phyloP scores from a whole-genome alignment of 2,329 filamentous ascomycete species.

The Myotisia sp. region DNA sequence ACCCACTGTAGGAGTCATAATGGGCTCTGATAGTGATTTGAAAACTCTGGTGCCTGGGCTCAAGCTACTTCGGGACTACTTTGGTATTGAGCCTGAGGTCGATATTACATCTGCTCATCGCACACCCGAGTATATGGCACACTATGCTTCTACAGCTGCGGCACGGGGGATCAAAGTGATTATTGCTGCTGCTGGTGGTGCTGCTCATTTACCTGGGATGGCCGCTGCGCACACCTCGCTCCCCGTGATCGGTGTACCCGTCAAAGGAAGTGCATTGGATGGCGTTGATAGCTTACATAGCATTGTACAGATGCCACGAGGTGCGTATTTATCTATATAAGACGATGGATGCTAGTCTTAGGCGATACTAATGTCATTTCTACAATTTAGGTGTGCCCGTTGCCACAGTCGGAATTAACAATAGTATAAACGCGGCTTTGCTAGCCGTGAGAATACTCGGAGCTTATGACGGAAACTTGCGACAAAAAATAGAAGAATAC shows the following conservation, averaged over 20 bases:
- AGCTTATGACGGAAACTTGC: constrained; percentile 29
- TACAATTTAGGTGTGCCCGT: constrained; percentile 47
- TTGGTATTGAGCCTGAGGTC: constrained; percentile 31
- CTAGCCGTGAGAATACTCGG: constrained; percentile 57
- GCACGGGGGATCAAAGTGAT: constrained; percentile 56
- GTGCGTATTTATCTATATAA: constrained; percentile 28
- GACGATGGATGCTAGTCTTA: too few relatives aligned
- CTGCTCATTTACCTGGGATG: constrained; percentile 64
- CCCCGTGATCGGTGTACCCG: constrained; percentile 64
- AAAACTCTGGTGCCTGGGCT: constrained; percentile 32
- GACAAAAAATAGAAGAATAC: constrained; percentile 31
- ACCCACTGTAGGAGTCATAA: constrained; percentile 32
- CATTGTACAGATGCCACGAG: constrained; percentile 61
- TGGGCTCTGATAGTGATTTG: constrained; percentile 37
- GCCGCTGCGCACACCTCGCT: constrained; percentile 54
- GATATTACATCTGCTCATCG: constrained; percentile 45
- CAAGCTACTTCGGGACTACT: constrained; percentile 30
- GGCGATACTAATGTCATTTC: constrained; percentile 16
- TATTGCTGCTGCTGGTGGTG: constrained; percentile 62
- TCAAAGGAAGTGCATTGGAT: constrained; percentile 59
- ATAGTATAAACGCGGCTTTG: constrained; percentile 61
- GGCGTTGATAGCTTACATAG: constrained; percentile 57
- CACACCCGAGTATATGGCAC: constrained; percentile 55
- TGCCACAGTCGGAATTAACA: constrained; percentile 66
- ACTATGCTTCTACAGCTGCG: constrained; percentile 50